Conservation (phyloP, 2,329 filamentous ascomycete species). For the Bipolaris sorokiniana region DNA sequence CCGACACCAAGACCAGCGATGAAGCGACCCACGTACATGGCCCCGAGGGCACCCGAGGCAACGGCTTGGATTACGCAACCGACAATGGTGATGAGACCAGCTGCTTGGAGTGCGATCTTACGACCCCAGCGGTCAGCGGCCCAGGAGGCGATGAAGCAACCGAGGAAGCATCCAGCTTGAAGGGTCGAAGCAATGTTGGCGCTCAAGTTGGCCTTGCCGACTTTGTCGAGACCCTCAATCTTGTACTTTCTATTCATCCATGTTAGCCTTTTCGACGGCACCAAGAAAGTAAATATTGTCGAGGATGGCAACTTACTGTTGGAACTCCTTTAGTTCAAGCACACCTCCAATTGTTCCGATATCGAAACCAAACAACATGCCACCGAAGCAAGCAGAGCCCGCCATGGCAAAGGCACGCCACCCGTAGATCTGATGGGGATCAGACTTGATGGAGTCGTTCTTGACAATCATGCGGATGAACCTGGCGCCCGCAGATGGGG, state of each 20-base stretch:
- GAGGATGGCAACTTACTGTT: conserved; percentile 51
- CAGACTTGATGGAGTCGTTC: conserved; percentile 73
- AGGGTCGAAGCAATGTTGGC: conserved; percentile 75
- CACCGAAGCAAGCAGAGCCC: conserved; percentile 71
- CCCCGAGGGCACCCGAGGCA: conserved; percentile 64
- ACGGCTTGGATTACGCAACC: conserved; percentile 70
- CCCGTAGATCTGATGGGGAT: conserved; percentile 72
- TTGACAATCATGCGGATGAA: conserved; percentile 65
- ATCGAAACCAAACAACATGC: conserved; percentile 70
- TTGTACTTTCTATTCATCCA: conserved; percentile 57
- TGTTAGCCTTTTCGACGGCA: not conserved
- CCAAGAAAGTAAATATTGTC: not conserved
- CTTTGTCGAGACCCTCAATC: conserved; percentile 50
- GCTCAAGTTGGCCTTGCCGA: conserved; percentile 60
- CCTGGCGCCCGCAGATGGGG: conserved; percentile 32
- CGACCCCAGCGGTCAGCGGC: conserved; percentile 64
- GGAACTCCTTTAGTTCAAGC: conserved; percentile 64
- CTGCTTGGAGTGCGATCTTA: conserved; percentile 60
- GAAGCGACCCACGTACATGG: conserved; percentile 71
- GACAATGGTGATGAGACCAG: conserved; percentile 63
- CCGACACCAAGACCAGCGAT: conserved; percentile 61
- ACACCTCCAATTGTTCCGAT: conserved; percentile 73
- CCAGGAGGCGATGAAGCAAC: conserved; percentile 65
- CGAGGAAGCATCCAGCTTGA: conserved; percentile 71
- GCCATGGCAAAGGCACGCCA: conserved; percentile 71